Base-by-base conservation (phyloP, 2,329 filamentous ascomycete species). In the Alternaria arbusti region DNA sequence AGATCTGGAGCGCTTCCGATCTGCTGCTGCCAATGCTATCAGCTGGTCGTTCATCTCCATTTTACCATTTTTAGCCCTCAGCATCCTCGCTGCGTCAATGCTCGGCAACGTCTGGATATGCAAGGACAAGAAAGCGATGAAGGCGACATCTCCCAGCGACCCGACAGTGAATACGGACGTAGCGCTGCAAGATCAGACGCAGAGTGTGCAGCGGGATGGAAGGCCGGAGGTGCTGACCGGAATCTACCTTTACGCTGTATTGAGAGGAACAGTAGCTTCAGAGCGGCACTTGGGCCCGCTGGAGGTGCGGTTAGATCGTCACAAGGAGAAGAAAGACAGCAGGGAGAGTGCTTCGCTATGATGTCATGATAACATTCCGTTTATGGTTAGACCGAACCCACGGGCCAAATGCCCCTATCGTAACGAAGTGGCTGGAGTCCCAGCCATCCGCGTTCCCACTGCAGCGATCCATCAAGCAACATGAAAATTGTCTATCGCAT, bases 31-130 rank as follows among this genome's bases (percentile, higher is more conserved):
- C 72, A 82, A 82, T 60, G 88, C 86, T 1, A 86, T 90, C 15
- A 85, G 87, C 51, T 88, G 87, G 84, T 87, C 87, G 0, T 90
- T 88, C 69, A 83, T 89, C 43, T 81, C 87, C 0, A 84, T 90
- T 46, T 79, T 85, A 11, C 87, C 88, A 1, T 83, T 90, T 61
- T 82, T 89, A 78, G 82, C 75, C 52, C 57, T 84, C 10, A 80
- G 80, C 54, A 71, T 84, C 3, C 36, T 84, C 5, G 74, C 80
- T 13, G 78, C 79, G 32, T 57, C 77, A 4, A 76, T 79, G 20
- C 66, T 85, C 59, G 84, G 84, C 2, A 85, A 85, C 77, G 83
- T 84, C 13, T 82, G 81, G 79, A 56, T 56, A 23, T 56, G 36
- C 36, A 45, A 56, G 17, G 36, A 56, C 32, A 56, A 56, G 20